Percentiles rank a stretch among this genome's conserved stretches.
Conservation (phyloP, 306 rosid genomes). For the Ormosia emarginata region DNA sequence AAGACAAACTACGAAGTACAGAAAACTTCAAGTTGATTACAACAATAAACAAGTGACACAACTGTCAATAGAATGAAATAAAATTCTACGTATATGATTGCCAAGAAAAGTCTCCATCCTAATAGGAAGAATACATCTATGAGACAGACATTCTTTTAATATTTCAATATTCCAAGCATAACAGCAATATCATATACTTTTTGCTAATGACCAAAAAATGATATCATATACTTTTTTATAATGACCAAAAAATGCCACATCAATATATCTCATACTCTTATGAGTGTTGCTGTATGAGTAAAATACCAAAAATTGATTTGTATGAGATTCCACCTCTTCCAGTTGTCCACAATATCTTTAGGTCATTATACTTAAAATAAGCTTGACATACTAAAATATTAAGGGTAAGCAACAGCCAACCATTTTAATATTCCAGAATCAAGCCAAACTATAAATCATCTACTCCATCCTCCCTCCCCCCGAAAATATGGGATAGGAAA, state of each 20-base stretch:
- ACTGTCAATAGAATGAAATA: neutral
- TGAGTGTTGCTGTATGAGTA: neutral
- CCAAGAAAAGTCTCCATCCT: neutral
- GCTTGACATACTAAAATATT: slow-evolving; percentile 3
- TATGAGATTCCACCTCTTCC: neutral
- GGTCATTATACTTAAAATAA: neutral
- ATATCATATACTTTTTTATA: neutral
- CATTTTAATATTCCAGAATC: neutral
- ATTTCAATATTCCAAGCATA: slow-evolving; percentile 7
- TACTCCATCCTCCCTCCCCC: neutral
- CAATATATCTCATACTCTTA: neutral
- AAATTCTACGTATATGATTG: neutral
- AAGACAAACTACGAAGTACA: neutral
- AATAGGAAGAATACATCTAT: neutral
- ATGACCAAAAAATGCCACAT: neutral
- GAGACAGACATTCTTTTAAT: neutral
- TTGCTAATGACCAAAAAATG: neutral
- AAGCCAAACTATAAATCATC: neutral
- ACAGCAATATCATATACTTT: neutral
- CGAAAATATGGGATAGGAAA: neutral
- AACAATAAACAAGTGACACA: neutral
- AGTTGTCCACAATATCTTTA: neutral
- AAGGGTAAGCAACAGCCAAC: neutral
- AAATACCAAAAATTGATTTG: neutral
- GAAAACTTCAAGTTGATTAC: neutral